Conservation (phyloP, 1,139 yeast species). For the Meyerozyma carpophila region DNA sequence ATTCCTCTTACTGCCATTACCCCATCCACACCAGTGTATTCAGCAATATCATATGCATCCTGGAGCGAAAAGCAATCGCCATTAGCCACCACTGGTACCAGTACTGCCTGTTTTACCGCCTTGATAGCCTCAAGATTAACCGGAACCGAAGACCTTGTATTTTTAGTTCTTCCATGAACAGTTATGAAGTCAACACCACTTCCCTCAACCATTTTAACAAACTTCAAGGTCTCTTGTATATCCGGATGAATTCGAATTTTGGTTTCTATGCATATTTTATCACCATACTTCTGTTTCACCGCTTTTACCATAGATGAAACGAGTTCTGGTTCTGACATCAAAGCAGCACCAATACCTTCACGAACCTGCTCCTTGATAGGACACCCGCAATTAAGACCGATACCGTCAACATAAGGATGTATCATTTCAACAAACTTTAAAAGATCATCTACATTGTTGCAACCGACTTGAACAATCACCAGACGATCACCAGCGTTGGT, state of each 20-base stretch:
- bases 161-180: conserved; percentile 87
- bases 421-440: conserved; percentile 82
- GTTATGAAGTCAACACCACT: conserved; percentile 94
- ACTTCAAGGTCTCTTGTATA: conserved; percentile 61
- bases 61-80: conserved; percentile 79
- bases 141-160: conserved; percentile 78
- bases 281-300: conserved; percentile 72
- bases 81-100: conserved; percentile 85
- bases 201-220: conserved; percentile 68
- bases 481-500: conserved; percentile 68
- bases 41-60: conserved; percentile 59
- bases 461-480: conserved; percentile 86
- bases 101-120: conserved; percentile 52
- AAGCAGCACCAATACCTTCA: conserved; percentile 96
- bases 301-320: conserved; percentile 81
- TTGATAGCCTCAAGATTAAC: conserved; percentile 80
- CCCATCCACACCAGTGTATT: conserved; percentile 76
- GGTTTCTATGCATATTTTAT: conserved; percentile 70
- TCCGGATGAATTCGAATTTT: conserved; percentile 85
- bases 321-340: conserved; percentile 77
- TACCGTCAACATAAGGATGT: conserved; percentile 87
- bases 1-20: conserved; percentile 95
- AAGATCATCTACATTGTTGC: conserved; percentile 80
- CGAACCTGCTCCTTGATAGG: conserved; percentile 93
- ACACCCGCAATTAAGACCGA: conserved; percentile 95